Base-by-base conservation (phyloP, 1,284 basidiomycete species). In the Rhizoctonia solani region DNA sequence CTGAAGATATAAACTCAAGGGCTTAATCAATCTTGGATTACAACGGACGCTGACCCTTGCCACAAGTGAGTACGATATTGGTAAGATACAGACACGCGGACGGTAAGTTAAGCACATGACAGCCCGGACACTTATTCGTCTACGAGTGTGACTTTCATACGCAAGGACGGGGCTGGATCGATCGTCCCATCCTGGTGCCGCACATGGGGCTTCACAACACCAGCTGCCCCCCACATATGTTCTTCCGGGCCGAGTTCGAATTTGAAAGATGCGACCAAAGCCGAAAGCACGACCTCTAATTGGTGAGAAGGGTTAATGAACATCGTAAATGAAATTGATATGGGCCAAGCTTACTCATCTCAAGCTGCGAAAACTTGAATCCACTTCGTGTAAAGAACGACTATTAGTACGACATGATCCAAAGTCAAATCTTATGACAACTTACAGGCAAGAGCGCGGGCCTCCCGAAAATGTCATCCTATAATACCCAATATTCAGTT, bases 391-490 rank as follows among this genome's bases (percentile, higher is more conserved):
- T n/a, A n/a, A n/a, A n/a, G n/a, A 27, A 6, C 14, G 23, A 4
- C 14, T 16, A 21, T 52, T 4, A 52, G 49, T 34, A 34, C 3
- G 6, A 19, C 14, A 16, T 11, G 16, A n/a, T n/a, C n/a, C 25
- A 25, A n/a, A 21, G 14, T 5, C 8, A 5, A n/a, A 34, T 11
- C 14, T n/a, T n/a, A n/a, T 4, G 19, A 21, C 14, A 6, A 19
- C 49, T 34, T 52, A 52, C 54, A 56, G 34, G 21, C 54, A 56
- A 21, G 54, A 32, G 14, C 54, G 54, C n/a, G 54, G 54, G 9
- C 54, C 54, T 39, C 54, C 54, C 14, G 42, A 37, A 37, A 56
- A 56, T 8, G 34, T 56, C 54, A 56, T 56, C 34, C 54, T 56
- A 42, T n/a, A n/a, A n/a, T n/a, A 37, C n/a, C n/a, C n/a, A n/a